phyloP scores from a whole-genome alignment of 768 basidiomycete species.

The Trametopsis cervina region DNA sequence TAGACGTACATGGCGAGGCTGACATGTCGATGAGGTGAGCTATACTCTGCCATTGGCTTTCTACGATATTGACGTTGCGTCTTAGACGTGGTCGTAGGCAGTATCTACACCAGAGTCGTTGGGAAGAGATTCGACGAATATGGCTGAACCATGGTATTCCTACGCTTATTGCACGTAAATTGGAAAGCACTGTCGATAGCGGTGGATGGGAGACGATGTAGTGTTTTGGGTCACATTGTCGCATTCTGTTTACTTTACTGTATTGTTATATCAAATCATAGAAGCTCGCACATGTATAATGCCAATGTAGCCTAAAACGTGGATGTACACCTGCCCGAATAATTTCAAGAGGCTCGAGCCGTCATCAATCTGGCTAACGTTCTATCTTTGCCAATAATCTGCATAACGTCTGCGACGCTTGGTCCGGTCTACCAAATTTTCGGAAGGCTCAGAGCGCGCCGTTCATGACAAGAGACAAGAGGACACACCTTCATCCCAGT shows the following conservation, averaged over 20 bases:
- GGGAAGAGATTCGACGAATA: slow-evolving; percentile 86
- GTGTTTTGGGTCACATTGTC: neutral
- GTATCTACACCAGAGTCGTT: slow-evolving; percentile 74
- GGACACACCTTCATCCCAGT: slow-evolving; percentile 73
- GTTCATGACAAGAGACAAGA: too few relatives aligned
- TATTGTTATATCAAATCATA: too few relatives aligned
- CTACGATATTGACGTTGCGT: too few relatives aligned
- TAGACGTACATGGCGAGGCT: slow-evolving; percentile 91
- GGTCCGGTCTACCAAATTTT: slow-evolving; percentile 29
- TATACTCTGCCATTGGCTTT: neutral
- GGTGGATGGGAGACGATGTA: slow-evolving; percentile 92
- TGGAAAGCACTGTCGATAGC: slow-evolving; percentile 81
- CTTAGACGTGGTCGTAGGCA: slow-evolving; percentile 82
- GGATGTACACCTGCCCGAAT: too few relatives aligned
- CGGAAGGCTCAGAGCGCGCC: too few relatives aligned
- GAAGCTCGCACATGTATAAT: too few relatives aligned
- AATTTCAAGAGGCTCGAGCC: slow-evolving; percentile 4
- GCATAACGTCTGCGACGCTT: slow-evolving; percentile 24
- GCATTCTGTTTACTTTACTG: too few relatives aligned
- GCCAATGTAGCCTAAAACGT: too few relatives aligned
- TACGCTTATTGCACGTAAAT: slow-evolving; percentile 79
- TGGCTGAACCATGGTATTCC: slow-evolving; percentile 92
- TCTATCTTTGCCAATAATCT: slow-evolving; percentile 23
- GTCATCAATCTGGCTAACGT: slow-evolving; percentile 18
- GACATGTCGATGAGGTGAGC: slow-evolving; percentile 85